Evolutionary conservation across 2,329 filamentous ascomycete species (phyloP), one percentile per base, ranked within the genome.

Genomic region (Nemania abortiva): DNA sequence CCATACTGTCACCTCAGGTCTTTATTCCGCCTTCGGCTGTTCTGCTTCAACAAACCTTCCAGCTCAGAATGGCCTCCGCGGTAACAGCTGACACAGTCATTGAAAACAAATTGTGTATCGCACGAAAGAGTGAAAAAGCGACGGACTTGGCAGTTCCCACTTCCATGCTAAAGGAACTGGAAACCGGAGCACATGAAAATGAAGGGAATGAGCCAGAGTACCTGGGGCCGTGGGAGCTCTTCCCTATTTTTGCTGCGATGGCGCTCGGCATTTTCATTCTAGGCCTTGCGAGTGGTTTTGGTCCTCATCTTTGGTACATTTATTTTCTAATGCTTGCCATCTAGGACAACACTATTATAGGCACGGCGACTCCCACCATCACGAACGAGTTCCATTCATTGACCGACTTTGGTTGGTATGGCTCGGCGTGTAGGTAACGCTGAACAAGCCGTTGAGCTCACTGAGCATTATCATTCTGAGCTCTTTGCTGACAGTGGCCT

Each of bases 371-470:
- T 34, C 66, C 73, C 6, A 71, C 61, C 13, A 72, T 74, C 13
- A 71, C 66, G 0, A 70, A 73, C 20, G 68, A 72, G 31, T 74
- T 74, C 49, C 64, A 70, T 58, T 71, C 66, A 15, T 47, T 73
- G 29, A 63, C 60, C 2, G 73, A 72, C 52, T 67, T 75, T 34
- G 72, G 65, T 0, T 74, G 72, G 70, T 73, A 74, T 49, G 71
- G 68, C 2, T 66, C 63, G 11, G 67, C 67, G 49, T 69, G 63
- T 66, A 69, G 63, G 67, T 69, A 20, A 18, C 9, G 2, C 11
- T 31, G 11, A 50, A n/a, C 39, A 20, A 27, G n/a, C 24, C 11
- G 31, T 18, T n/a, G 22, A 31, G 20, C 6, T 10, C 45, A 22
- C 20, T 15, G 13, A 54, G 5, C 10, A 2, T 58, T 31, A 24